A percentile compares a stretch with the other conserved stretches of the same genome.
These are phyloP conservation scores for Prunus dulcis DNA, from an alignment of 306 rosid genomes.

Conservation along the genomic window DNA sequence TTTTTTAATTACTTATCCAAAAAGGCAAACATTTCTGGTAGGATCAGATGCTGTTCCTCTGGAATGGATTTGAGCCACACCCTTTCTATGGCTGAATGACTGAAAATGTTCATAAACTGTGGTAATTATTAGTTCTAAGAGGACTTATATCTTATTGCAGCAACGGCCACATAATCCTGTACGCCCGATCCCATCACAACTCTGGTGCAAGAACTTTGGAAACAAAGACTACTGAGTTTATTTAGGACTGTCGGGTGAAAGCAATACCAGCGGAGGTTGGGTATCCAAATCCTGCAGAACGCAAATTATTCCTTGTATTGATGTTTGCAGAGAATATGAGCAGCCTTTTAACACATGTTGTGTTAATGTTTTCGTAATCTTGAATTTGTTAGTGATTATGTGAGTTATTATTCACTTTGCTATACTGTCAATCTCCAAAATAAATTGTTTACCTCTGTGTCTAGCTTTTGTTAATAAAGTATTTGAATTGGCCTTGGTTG, in stretches of 20 bases:
- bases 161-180: conserved; percentile 97
- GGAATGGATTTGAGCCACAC: conserved; percentile 15
- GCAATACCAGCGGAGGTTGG: conserved; percentile 26
- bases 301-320: conserved; percentile 18
- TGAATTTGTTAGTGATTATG: conserved; percentile 28
- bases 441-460: conserved; percentile 36
- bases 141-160: conserved; percentile 45
- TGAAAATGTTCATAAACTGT: conserved; percentile 14
- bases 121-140: conserved; percentile 25
- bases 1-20: background rate
- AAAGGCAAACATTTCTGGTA: background rate
- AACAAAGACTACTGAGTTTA: conserved; percentile 62
- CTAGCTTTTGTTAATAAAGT: conserved; percentile 17
- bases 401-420: conserved; percentile 30
- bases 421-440: conserved; percentile 30
- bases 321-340: conserved; percentile 33
- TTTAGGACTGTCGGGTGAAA: conserved; percentile 16
- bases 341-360: conserved; percentile 32
- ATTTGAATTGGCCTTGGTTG: conserved; percentile 8
- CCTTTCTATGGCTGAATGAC: conserved; percentile 14
- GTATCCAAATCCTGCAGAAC: conserved; percentile 19
- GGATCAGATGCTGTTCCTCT: conserved; percentile 21
- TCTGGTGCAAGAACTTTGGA: conserved; percentile 97
- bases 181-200: conserved; percentile 97
- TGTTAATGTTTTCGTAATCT: conserved; percentile 20